These are phyloP conservation scores for Cladorrhinum samala DNA, from an alignment of 495 filamentous ascomycete genomes.

Conservation along the genomic window DNA sequence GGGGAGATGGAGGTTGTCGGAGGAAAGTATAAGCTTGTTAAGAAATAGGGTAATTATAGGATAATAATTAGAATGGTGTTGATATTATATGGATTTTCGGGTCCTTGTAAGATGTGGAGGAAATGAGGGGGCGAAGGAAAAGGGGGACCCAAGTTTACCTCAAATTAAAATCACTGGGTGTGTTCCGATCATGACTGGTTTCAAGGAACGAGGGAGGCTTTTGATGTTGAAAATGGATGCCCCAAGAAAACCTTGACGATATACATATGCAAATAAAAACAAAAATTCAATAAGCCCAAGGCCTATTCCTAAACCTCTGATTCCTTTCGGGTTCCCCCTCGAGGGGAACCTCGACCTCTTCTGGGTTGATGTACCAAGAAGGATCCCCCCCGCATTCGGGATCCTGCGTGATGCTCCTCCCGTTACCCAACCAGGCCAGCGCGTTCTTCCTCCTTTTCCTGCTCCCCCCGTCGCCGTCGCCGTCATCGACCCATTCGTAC, in stretches of 20 bases:
- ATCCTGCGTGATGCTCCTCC: conserved; percentile 41
- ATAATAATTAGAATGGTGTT: too few relatives aligned
- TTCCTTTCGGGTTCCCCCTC: conserved; percentile 40
- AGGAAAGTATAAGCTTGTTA: conserved; percentile 61
- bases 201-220: too few relatives aligned
- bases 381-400: conserved; percentile 34
- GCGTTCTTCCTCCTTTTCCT: conserved; percentile 16
- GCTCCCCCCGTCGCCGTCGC: conserved; percentile 13
- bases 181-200: too few relatives aligned
- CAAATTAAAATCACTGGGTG: too few relatives aligned
- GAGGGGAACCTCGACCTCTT: conserved; percentile 37
- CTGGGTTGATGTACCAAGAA: conserved; percentile 44
- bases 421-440: conserved; percentile 46
- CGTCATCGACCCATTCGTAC: too few relatives aligned
- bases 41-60: too few relatives aligned
- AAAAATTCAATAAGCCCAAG: conserved; percentile 41
- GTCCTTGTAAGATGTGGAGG: too few relatives aligned
- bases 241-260: too few relatives aligned
- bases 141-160: too few relatives aligned
- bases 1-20: conserved; percentile 68
- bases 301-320: conserved; percentile 31
- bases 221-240: too few relatives aligned
- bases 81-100: too few relatives aligned
- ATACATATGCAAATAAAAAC: not conserved
- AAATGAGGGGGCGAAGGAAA: too few relatives aligned